A percentile compares a stretch with the other conserved stretches of the same genome.
Conservation (phyloP, 441 rosid species). For the Pelargonium exstipulatum region DNA sequence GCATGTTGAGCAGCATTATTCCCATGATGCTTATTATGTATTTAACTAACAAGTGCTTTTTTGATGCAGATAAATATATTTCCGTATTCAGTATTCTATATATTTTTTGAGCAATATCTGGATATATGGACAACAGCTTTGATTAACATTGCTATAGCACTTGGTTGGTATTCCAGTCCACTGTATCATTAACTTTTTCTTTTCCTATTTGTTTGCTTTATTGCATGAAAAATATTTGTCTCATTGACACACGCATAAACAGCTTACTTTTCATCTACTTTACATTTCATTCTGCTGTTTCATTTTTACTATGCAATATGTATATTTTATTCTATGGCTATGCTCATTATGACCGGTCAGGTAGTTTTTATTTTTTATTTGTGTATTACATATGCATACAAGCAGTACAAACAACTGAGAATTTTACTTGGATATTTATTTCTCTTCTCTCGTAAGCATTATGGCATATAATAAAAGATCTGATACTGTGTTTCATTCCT, state of each 20-base stretch:
- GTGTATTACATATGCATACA: background rate
- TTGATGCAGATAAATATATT: slow-evolving; percentile 55
- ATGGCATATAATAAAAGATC: background rate
- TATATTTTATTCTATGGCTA: background rate
- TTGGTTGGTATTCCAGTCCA: slow-evolving; percentile 37
- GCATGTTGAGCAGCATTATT: background rate
- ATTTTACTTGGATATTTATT: background rate
- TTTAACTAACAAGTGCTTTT: slow-evolving; percentile 20
- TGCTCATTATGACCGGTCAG: background rate
- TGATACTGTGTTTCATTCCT: background rate
- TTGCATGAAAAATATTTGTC: background rate
- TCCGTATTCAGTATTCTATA: slow-evolving; percentile 73
- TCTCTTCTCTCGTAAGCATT: too few relatives aligned
- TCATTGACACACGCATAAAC: background rate
- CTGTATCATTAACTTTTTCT: background rate
- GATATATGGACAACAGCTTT: slow-evolving; percentile 60
- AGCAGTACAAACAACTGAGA: background rate
- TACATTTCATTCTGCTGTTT: background rate
- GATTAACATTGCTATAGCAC: slow-evolving; percentile 54
- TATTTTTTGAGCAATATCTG: slow-evolving; percentile 77
- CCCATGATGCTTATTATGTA: slow-evolving; percentile 7
- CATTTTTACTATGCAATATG: background rate
- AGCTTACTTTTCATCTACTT: background rate
- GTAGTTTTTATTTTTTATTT: too few relatives aligned
- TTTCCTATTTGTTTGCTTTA: background rate